Evolutionary conservation across 768 basidiomycete species (phyloP), one percentile per base, ranked within the genome.

Genomic region (Coprinopsis marcescibilis): DNA sequence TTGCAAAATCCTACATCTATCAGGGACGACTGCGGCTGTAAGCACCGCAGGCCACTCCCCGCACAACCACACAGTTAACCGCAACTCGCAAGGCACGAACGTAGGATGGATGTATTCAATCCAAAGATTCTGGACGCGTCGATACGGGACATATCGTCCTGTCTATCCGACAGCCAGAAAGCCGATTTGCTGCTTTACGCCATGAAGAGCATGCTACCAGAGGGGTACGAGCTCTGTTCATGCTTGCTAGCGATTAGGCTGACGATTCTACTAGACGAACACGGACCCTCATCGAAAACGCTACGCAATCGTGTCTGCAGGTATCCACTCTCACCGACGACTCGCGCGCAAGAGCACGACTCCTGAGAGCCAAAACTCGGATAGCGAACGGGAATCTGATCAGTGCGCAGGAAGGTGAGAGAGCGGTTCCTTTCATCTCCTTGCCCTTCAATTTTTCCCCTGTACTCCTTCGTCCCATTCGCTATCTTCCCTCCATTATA

Each of bases 111-210:
- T 58, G 68, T 81, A 49, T 86, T 87, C 67, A 86, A 85, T 60
- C 83, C 83, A 3, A 83, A 80, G 58, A 86, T 86, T 50, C 69
- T 87, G 30, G 84, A 87, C 55, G 85, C 85, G 15, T 79, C 81
- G 67, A 81, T 85, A 56, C 82, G 80, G 37, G 83, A 86, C 55
- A 78, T 83, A 17, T 70, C 76, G 0, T 66, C 67, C 5, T 73
- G 71, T 49, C 69, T 87, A 26, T 69, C 74, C 3, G 76, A 82
- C 58, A 75, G 75, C 53, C 76, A 85, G 59, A 87, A 86, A 60
- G 81, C 75, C 15, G 82, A 83, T 47, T 71, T 86, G 29, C 66
- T 90, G 44, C 62, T 91, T 40, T 81, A 86, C 53, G 89, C 89
- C n/a, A 80, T 92, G 74, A 81, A 83, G 53, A 84, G 83, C 56